phyloP scores from a whole-genome alignment of 2,329 filamentous ascomycete genomes.

The Arthrocladium fulminans region DNA sequence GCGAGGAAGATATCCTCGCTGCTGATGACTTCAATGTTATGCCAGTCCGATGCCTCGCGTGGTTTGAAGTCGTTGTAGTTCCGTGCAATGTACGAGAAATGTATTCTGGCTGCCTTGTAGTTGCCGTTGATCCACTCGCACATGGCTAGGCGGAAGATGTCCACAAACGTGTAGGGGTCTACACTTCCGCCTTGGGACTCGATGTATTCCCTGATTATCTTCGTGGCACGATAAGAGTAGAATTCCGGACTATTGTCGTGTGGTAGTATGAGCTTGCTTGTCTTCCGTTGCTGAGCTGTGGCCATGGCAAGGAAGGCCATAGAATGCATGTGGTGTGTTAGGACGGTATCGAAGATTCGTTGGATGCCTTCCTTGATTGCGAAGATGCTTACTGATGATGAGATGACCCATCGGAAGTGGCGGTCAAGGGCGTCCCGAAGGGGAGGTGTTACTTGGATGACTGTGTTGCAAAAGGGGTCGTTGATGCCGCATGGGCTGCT shows the following conservation, averaged over 20 bases:
- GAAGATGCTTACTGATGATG: conserved; percentile 1
- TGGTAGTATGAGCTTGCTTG: not conserved
- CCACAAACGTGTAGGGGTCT: conserved; percentile 15
- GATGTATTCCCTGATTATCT: conserved; percentile 11
- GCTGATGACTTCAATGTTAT: conserved; percentile 6
- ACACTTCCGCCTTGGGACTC: conserved; percentile 3
- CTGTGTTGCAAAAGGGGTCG: not conserved
- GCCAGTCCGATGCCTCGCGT: not conserved
- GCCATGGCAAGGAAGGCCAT: conserved; percentile 6
- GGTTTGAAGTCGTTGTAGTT: not conserved
- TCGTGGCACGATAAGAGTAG: conserved; percentile 15
- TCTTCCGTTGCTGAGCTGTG: conserved; percentile 2
- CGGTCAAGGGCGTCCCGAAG: not conserved
- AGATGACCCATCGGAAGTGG: conserved; percentile 4
- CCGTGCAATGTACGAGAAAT: conserved; percentile 12
- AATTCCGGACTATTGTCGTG: conserved; percentile 13
- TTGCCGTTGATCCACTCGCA: conserved; percentile 15
- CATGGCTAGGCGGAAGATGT: conserved; percentile 15
- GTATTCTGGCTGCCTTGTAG: conserved; percentile 13
- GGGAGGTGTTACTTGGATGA: not conserved
- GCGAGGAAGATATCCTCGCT: conserved; percentile 7
- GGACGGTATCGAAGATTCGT: not conserved
- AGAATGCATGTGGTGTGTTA: conserved; percentile 1
- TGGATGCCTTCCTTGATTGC: conserved; percentile 2
- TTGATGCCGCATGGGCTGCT: not conserved